A percentile compares a stretch with the other conserved stretches of the same genome.
These are phyloP conservation scores for Linderina pennispora DNA, from an alignment of 192 early-diverging fungal species.

Conservation along the genomic window DNA sequence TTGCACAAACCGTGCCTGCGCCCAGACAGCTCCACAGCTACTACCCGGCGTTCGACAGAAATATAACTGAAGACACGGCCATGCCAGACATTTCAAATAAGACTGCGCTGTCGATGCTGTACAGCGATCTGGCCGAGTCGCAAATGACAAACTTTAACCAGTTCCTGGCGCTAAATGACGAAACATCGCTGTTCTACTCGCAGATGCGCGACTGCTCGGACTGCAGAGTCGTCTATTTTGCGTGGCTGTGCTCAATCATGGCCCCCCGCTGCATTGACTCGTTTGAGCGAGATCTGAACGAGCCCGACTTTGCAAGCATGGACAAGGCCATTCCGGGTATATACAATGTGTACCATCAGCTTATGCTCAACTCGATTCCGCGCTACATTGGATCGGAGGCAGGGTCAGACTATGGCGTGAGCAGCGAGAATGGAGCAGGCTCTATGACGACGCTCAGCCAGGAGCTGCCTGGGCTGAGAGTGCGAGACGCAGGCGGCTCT, in stretches of 20 bases:
- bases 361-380: not conserved
- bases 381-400: not conserved
- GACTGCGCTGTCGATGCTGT: not conserved
- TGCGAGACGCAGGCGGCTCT: too few species aligned
- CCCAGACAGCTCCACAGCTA: not conserved
- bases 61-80: not conserved
- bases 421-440: not conserved
- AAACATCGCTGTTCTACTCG: not conserved
- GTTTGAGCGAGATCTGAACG: not conserved
- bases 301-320: not conserved
- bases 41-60: not conserved
- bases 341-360: not conserved
- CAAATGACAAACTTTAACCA: not conserved
- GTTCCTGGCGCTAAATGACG: not conserved
- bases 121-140: not conserved
- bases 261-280: not conserved
- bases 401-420: not conserved
- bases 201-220: not conserved
- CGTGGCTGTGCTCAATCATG: not conserved
- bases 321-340: not conserved
- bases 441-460: too few species aligned
- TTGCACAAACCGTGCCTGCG: not conserved
- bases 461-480: too few species aligned
- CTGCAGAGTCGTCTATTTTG: not conserved
- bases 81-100: not conserved